Evolutionary conservation across 257 asterid genomes (phyloP).

Genomic region (Solanum dulcamara): DNA sequence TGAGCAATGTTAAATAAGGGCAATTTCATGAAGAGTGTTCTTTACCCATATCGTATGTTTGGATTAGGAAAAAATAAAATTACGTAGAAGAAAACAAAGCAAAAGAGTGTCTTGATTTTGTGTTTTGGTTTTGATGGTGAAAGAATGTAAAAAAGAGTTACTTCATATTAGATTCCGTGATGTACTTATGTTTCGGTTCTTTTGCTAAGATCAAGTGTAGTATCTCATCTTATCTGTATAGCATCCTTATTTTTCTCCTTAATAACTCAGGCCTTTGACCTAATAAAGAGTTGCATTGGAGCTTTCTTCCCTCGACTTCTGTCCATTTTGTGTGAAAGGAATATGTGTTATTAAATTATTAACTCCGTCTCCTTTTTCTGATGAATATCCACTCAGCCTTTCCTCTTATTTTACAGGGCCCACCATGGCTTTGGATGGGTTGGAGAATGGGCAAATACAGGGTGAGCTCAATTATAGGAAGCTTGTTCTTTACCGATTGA

Average conservation of each 20-base stretch:
- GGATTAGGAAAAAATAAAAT: not conserved
- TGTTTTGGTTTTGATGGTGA: not conserved
- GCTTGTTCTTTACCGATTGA: not conserved
- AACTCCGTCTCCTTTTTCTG: not conserved
- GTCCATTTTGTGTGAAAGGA: not conserved
- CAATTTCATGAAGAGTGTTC: not conserved
- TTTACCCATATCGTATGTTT: not conserved
- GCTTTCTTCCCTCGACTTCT: not conserved
- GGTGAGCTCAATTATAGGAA: slow-evolving; percentile 31
- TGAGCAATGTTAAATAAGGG: not conserved
- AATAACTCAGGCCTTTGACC: not conserved
- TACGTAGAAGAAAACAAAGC: not conserved
- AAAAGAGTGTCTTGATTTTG: not conserved
- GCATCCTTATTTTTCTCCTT: not conserved
- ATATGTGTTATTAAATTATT: not conserved
- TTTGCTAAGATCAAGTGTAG: not conserved
- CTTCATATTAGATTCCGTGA: not conserved
- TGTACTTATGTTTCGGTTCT: not conserved
- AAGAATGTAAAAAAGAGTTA: not conserved
- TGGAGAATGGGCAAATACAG: slow-evolving; percentile 95
- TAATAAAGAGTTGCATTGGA: not conserved
- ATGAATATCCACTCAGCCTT: not conserved
- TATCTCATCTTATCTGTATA: not conserved
- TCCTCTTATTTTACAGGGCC: slow-evolving; percentile 42
- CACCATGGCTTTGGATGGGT: slow-evolving; percentile 99